Conservation (phyloP, 768 basidiomycete species). For the Leccinum ochraceum region DNA sequence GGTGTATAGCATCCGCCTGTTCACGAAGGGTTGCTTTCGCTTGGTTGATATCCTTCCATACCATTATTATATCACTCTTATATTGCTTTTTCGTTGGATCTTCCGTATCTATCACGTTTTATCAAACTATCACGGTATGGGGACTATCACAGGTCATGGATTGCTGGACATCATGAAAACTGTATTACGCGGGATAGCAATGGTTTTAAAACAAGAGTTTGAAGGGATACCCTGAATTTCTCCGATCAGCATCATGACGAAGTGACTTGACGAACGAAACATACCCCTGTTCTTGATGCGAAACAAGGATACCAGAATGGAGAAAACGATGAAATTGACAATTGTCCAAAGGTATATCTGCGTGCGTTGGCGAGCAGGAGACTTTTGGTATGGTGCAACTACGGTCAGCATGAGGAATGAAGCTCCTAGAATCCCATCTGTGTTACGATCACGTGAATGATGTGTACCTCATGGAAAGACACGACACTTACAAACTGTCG, state of each 20-base stretch:
- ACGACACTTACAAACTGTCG: constrained; percentile 73
- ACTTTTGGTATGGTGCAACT: constrained; percentile 75
- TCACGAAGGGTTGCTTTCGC: neutral
- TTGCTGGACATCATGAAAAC: neutral
- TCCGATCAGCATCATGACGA: constrained; percentile 1
- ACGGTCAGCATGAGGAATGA: constrained; percentile 80
- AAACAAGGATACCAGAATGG: constrained; percentile 84
- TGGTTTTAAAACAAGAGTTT: constrained; percentile 62
- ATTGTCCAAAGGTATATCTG: constrained; percentile 90
- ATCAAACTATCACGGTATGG: constrained; percentile 11
- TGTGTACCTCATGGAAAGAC: neutral
- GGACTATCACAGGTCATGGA: constrained; percentile 2
- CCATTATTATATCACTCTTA: constrained; percentile 20
- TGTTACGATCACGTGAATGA: constrained; percentile 7
- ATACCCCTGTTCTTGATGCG: constrained; percentile 88
- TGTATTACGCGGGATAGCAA: neutral
- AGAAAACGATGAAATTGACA: constrained; percentile 83
- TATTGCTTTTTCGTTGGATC: constrained; percentile 20
- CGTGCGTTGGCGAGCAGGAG: constrained; percentile 72
- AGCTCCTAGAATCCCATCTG: constrained; percentile 82
- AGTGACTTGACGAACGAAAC: constrained; percentile 5
- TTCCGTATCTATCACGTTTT: constrained; percentile 24
- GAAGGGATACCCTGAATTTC: constrained; percentile 71
- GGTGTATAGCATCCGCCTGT: constrained; percentile 12
- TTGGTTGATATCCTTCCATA: constrained; percentile 12